phyloP scores from a whole-genome alignment of 2,329 filamentous ascomycete genomes.

The Fusarium sp. region DNA sequence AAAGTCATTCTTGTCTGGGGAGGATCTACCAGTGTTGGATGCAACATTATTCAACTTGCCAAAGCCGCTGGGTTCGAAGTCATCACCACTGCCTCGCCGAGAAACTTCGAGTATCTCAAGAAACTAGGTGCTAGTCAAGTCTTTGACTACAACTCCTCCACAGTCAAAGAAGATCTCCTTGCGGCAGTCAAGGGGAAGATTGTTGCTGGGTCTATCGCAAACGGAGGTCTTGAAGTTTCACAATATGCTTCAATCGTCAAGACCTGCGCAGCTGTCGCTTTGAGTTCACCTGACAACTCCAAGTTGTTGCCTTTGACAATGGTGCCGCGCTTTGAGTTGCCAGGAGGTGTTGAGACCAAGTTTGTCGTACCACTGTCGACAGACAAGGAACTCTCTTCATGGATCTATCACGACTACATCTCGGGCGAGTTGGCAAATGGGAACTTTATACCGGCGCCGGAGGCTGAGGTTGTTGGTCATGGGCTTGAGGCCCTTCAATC shows the following conservation, averaged over 20 bases:
- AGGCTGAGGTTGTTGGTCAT: not conserved
- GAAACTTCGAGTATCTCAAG: conserved; percentile 20
- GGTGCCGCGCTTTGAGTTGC: conserved; percentile 4
- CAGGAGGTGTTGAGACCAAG: conserved; percentile 12
- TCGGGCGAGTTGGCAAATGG: not conserved
- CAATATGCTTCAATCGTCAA: conserved; percentile 9
- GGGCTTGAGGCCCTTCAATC: conserved; percentile 4
- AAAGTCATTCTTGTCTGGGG: conserved; percentile 14
- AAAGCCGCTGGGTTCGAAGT: conserved; percentile 20
- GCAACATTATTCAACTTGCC: conserved; percentile 13
- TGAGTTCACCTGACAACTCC: conserved; percentile 7
- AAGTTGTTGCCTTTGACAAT: conserved; percentile 13
- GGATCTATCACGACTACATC: conserved; percentile 9
- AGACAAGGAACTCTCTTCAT: conserved; percentile 5
- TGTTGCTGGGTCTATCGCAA: conserved; percentile 12
- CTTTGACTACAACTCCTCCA: conserved; percentile 1
- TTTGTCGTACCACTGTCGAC: conserved; percentile 6
- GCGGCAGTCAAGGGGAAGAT: not conserved
- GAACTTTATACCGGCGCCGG: conserved; percentile 4
- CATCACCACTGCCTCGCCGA: conserved; percentile 10
- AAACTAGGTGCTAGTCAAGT: conserved; percentile 13
- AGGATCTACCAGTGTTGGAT: conserved; percentile 22
- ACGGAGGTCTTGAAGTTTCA: not conserved
- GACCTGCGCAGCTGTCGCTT: conserved; percentile 9
- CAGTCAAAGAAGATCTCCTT: not conserved